Evolutionary conservation across 2,329 filamentous ascomycete species (phyloP).

Genomic region (Aspergillus versicolor): DNA sequence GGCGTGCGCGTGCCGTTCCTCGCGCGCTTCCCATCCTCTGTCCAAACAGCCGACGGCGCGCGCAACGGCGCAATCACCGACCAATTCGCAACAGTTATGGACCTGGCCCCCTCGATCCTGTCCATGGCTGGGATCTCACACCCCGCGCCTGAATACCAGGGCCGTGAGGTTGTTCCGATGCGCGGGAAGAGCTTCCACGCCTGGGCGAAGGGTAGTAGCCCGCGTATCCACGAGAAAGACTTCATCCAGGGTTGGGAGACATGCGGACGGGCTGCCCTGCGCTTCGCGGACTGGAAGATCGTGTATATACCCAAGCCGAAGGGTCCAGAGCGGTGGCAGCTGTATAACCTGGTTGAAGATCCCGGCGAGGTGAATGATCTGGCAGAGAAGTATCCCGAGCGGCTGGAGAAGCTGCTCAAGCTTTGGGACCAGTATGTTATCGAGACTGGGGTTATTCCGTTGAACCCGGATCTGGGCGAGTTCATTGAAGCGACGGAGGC

Average conservation of each 20-base stretch:
- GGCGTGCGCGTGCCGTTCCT: conserved; percentile 56
- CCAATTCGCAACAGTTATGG: conserved; percentile 56
- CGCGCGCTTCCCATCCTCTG: conserved; percentile 42
- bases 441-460: conserved; percentile 60
- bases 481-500: conserved; percentile 62
- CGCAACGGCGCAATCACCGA: conserved; percentile 44
- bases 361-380: conserved; percentile 53
- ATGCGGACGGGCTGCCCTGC: conserved; percentile 54
- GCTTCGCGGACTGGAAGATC: conserved; percentile 58
- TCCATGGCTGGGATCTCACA: conserved; percentile 47
- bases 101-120: conserved; percentile 49
- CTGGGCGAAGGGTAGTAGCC: conserved; percentile 36
- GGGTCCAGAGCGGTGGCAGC: conserved; percentile 57
- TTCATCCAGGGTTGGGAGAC: conserved; percentile 59
- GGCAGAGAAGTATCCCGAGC: conserved; percentile 41
- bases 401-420: conserved; percentile 50
- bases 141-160: conserved; percentile 54
- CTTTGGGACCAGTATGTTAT: conserved; percentile 60
- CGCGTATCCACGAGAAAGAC: conserved; percentile 51
- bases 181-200: conserved; percentile 50
- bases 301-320: conserved; percentile 58
- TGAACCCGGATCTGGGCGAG: conserved; percentile 58
- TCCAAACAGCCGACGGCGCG: conserved; percentile 22
- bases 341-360: conserved; percentile 55
- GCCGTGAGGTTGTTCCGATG: conserved; percentile 52